Base-by-base conservation (phyloP, 257 asterid species). In the Schizonepeta tenuifolia region DNA sequence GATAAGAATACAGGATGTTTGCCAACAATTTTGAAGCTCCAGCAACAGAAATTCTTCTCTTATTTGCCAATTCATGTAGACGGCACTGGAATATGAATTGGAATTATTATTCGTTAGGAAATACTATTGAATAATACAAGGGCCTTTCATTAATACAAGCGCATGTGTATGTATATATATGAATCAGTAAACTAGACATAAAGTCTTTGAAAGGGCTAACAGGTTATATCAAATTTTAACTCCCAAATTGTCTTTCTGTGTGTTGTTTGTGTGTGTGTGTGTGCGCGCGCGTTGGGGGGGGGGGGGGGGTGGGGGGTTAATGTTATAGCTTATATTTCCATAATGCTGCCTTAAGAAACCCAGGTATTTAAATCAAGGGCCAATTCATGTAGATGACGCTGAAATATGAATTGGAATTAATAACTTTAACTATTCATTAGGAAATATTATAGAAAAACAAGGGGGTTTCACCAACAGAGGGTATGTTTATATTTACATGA, bases 361-460 rank as follows among this genome's bases (percentile, higher is more conserved):
- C 2, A 24, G 26, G 26, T 2, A 1, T 24, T 24, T 24, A 24
- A 2, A 24, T 1, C 26, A 24, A 24, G 1, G 26, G 98, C 99
- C 78, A 95, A 84, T 73, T 92, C 98, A 83, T 92, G 99, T 21
- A 95, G 75, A 15, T 96, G 97, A 72, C 98, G 91, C 97, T 95
- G 85, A 59, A 74, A 75, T 67, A 79, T 24, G 62, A 31, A 85
- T 10, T 36, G 15, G 10, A 57, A 80, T 47, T 22, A 24, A 28
- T 28, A 3, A 28, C 28, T 26, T 28, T 14, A 14, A 11, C 20
- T n/a, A 12, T 41, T 62, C 35, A 41, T 43, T 64, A 12, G 38
- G 50, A 21, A 41, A 41, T 38, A 24, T 22, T 44, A 14, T 7
- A 2, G 6, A 13, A 5, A 24, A 36, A 26, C 1, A 14, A 4